phyloP scores from a whole-genome alignment of 495 filamentous ascomycete species.

The Aspergillus sparsus region DNA sequence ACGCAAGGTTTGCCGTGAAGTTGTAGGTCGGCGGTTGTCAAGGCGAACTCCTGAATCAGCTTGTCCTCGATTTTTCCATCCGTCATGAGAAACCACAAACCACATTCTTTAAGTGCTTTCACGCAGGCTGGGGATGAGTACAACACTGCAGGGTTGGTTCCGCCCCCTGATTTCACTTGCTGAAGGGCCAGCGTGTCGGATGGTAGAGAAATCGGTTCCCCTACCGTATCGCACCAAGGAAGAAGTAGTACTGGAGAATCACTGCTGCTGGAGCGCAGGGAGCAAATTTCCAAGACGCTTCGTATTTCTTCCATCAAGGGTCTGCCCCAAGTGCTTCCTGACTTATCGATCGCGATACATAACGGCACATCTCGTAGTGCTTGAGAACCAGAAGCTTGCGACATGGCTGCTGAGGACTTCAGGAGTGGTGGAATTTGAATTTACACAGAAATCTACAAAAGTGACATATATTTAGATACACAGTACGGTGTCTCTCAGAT shows the following conservation, averaged over 20 bases:
- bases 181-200: not conserved
- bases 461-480: no score
- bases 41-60: slow-evolving; percentile 4
- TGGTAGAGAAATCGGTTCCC: not conserved
- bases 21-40: not conserved
- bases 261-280: not conserved
- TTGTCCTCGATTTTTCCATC: slow-evolving; percentile 4
- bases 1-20: slow-evolving; percentile 4
- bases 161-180: not conserved
- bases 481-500: no score
- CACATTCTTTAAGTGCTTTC: not conserved
- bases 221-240: slow-evolving; percentile 3
- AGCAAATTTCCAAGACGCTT: not conserved
- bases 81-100: slow-evolving; percentile 3
- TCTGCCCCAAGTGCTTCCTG: not conserved
- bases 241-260: not conserved
- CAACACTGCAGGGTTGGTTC: not conserved
- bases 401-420: not conserved
- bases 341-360: slow-evolving; percentile 1
- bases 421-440: not conserved
- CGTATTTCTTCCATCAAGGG: not conserved
- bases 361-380: not conserved
- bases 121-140: not conserved
- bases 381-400: not conserved
- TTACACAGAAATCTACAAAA: no score